These are phyloP conservation scores for Lepraria neglecta DNA, from an alignment of 495 filamentous ascomycete species.

Conservation along the genomic window DNA sequence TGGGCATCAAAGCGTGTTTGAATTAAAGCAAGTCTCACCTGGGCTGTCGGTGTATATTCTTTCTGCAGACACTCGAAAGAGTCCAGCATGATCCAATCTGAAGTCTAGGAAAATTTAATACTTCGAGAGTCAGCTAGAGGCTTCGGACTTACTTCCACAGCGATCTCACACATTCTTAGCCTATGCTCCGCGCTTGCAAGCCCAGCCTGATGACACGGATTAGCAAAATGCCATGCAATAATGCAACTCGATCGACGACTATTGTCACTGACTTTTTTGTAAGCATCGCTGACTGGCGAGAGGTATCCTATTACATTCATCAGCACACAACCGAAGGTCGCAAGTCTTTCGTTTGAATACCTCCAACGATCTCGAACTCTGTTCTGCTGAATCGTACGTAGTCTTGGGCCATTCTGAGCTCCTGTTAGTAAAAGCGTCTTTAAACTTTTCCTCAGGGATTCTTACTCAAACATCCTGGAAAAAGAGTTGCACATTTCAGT, in stretches of 20 bases:
- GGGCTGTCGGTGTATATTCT: conserved; percentile 32
- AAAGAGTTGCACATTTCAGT: neutral
- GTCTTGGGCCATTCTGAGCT: conserved; percentile 43
- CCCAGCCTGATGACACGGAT: conserved; percentile 8
- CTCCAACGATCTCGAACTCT: conserved; percentile 24
- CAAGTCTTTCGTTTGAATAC: neutral
- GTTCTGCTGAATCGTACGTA: conserved; percentile 31
- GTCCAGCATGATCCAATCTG: conserved; percentile 81
- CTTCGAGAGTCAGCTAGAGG: neutral
- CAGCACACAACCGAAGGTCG: neutral
- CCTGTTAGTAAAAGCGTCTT: conserved; percentile 34
- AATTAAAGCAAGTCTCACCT: neutral
- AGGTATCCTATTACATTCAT: conserved; percentile 12
- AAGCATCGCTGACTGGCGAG: conserved; percentile 22
- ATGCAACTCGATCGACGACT: neutral
- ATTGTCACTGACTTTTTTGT: conserved; percentile 35
- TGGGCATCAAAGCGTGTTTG: no score
- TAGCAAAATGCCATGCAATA: neutral
- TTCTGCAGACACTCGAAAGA: conserved; percentile 68
- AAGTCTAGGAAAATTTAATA: conserved; percentile 40
- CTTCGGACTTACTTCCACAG: conserved; percentile 46
- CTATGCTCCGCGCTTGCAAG: conserved; percentile 56
- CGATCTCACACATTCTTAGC: conserved; percentile 67
- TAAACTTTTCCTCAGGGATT: neutral
- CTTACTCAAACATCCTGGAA: neutral